Base-by-base conservation (phyloP, 345 rosid species). In the Lepidium didymum region DNA sequence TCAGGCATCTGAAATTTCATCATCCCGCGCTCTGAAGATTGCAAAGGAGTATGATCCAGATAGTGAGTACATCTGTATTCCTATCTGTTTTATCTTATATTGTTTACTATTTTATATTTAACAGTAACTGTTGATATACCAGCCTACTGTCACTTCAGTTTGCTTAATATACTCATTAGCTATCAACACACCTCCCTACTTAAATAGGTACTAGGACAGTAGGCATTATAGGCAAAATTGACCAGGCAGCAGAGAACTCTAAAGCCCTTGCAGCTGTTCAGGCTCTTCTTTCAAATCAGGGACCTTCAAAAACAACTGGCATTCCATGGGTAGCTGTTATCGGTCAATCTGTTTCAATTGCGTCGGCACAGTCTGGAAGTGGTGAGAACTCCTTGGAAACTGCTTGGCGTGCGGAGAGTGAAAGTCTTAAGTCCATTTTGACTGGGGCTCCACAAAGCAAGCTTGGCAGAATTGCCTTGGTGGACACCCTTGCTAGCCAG, bases 371-470 rank as follows among this genome's bases (percentile, higher is more conserved):
- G 73, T 81, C 99, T 62, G 96, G 91, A 46, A 77, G 82, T 65
- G 76, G 75, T 58, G 97, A 95, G 69, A 91, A 78, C 77, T 89
- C 99, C 63, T 82, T 95, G 71, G 99, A 95, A 82, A 91, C 93
- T 73, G 99, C 96, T n/a, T 87, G 99, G 99, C 87, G 87, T n/a
- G 97, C 96, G 18, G 97, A 91, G 89, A 89, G 85, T 65, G 96
- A 91, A 75, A 89, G 91, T 77, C 79, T 95, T 0, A 95, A 86
- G 68, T 82, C 92, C 51, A 87, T 82, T 73, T 75, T 95, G 63
- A 82, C 81, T 29, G 99, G 96, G 66, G 89, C 96, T 45, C 96
- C 97, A 12, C 96, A 77, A 69, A 83, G 77, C 85, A 91, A 89
- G 83, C 96, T 95, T 63, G 99, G 97, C 63, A 84, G 99, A 83